Evolutionary conservation across 495 filamentous ascomycete genomes (phyloP), one percentile per base, ranked within the genome.

Genomic region (Penicillium crystallinum): DNA sequence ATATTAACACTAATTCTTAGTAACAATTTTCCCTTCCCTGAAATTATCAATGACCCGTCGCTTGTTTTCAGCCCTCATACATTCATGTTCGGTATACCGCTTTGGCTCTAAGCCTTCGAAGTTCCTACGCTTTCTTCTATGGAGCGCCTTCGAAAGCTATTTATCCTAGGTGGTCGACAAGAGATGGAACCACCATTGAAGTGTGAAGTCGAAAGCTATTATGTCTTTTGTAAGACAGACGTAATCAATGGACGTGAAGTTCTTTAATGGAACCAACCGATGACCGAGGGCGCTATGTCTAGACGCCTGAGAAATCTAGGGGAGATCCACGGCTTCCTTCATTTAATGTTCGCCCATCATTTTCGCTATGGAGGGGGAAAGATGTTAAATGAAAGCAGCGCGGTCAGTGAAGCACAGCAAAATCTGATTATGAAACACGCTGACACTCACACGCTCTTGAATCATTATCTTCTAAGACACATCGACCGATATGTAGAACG

Each of bases 341-440:
- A 62, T 6, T 56, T 19, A 15, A 55, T 64, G n/a, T 63, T 64
- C 25, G 29, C 60, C 0, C 31, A 63, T 51, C 48, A 40, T 19
- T 53, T 63, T 25, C 52, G 57, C 14, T 63, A 63, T 45, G 46
- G 51, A 18, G 61, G 56, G 14, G 56, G 58, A 22, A 62, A 62
- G 22, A 56, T 64, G 19, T 44, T 67, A 25, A 61, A 67, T 34
- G 43, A 49, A 21, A 61, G 25, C 18, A 39, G 29, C 54, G 39
- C 47, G 27, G 58, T 74, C 19, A 73, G 68, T 53, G 66, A 74
- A 51, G 63, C 62, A 36, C 56, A 72, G 49, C 58, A 66, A 44
- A 74, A 73, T 52, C 36, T 74, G 46, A 74, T 72, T 9, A 66
- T 72, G 54, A 63, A 69, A 46, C 57, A 74, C 35, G 46, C 57